Conservation (phyloP, 768 basidiomycete genomes). For the Termitomyces sp. region DNA sequence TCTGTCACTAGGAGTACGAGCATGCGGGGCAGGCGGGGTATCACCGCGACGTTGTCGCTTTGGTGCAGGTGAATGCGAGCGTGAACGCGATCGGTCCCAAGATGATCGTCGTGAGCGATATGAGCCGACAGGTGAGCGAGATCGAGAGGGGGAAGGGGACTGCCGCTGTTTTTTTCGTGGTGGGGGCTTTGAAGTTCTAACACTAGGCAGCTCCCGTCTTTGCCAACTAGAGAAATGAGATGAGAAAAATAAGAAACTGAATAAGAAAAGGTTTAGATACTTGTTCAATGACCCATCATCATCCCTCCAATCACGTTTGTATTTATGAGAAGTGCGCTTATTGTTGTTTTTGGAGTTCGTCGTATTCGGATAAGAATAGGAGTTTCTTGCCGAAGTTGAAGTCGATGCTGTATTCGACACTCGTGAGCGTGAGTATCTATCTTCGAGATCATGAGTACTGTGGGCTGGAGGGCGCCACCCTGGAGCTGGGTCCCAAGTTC, state of each 20-base stretch:
- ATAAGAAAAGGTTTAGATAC: constrained; percentile 36
- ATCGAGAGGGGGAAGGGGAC: constrained; percentile 56
- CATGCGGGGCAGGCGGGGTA: constrained; percentile 43
- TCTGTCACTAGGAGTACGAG: constrained; percentile 47
- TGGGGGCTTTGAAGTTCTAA: constrained; percentile 32
- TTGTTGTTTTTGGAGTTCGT: constrained; percentile 28
- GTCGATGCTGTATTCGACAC: constrained; percentile 22
- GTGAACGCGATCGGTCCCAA: constrained; percentile 61
- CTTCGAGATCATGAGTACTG: constrained; percentile 35
- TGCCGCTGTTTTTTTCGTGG: constrained; percentile 45
- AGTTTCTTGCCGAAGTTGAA: constrained; percentile 22
- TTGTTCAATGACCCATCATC: constrained; percentile 75
- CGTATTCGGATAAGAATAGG: constrained; percentile 9
- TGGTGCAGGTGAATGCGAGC: constrained; percentile 53
- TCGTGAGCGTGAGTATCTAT: constrained; percentile 26
- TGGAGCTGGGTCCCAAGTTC: constrained; percentile 72
- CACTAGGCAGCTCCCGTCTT: constrained; percentile 46
- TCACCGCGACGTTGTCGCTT: constrained; percentile 53
- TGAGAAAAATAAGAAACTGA: constrained; percentile 1
- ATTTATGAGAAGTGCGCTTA: constrained; percentile 32
- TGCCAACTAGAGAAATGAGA: constrained; percentile 53
- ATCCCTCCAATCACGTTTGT: constrained; percentile 47
- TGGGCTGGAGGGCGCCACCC: constrained; percentile 55
- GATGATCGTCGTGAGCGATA: constrained; percentile 62
- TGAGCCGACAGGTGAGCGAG: constrained; percentile 64